Evolutionary conservation across 2,329 filamentous ascomycete genomes (phyloP), one percentile per base, ranked within the genome.

Genomic region (Pezicula carpinea): DNA sequence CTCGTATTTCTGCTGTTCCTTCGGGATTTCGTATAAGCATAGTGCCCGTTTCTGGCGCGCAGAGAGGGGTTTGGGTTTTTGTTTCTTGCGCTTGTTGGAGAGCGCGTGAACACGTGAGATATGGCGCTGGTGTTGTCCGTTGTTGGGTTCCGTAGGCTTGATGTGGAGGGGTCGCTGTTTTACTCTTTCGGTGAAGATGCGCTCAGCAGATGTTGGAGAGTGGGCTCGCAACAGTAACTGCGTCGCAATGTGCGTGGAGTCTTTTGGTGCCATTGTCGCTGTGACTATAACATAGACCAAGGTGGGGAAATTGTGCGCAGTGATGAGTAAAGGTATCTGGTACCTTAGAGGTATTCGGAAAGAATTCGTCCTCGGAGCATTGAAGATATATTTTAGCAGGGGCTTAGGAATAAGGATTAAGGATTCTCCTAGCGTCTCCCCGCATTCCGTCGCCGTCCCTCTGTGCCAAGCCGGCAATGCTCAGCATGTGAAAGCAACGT

Each of bases 161-260:
- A 96, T 80, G 59, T 85, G 81, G 47, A 96, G 81, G 0, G 89
- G 84, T 39, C 89, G 89, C 62, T 89, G 83, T 59, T 89, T 82
- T 64, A 96, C 81, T 67, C 90, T 90, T 54, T 95, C 88, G 52
- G 77, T 75, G 73, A 86, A 92, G 66, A 96, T 87, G 45, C 82
- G 77, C 29, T 73, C 71, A 46, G 83, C 80, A 48, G 79, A 83
- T 54, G 85, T 77, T 21, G 89, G 84, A 2, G 87, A 85, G 68
- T 96, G 89, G 8, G 89, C 89, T 59, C 87, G 83, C 5, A 77
- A 69, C 44, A 97, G 83, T 43, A 96, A 81, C 6, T 75, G 69
- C 53, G 82, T 75, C 0, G 80, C 82, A n/a, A 59, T 42, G 11
- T 46, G 41, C 17, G 38, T 23, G 26, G 14, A 31, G 19, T 53